Conservation (phyloP, 192 early-diverging fungal species). For the Diversispora eburnea region DNA sequence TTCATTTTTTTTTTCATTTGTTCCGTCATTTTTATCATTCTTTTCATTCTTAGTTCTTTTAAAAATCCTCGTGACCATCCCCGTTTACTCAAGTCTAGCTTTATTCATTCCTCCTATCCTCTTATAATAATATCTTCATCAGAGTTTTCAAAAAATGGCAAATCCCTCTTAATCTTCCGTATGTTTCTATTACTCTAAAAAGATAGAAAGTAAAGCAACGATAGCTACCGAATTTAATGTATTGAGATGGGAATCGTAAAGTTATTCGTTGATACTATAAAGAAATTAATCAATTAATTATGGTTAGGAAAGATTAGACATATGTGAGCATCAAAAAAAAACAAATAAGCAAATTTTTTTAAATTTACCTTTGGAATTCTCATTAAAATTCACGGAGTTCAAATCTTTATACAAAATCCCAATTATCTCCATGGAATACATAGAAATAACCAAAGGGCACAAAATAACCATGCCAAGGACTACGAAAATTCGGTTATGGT, state of each 20-base stretch:
- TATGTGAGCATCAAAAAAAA: background rate
- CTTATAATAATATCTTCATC: conserved; percentile 16
- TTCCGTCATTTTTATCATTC: no score
- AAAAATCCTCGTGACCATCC: conserved; percentile 11
- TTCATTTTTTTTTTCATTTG: no score
- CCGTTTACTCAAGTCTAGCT: background rate
- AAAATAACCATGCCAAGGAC: conserved; percentile 13
- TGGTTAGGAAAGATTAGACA: no score
- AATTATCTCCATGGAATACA: conserved; percentile 28
- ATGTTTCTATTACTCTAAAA: conserved; percentile 28
- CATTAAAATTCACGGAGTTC: conserved; percentile 12
- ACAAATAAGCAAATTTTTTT: background rate
- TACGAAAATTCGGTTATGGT: background rate
- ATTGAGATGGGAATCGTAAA: conserved; percentile 26
- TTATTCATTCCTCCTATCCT: background rate
- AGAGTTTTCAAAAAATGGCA: conserved; percentile 13
- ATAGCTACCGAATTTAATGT: background rate
- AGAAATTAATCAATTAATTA: no score
- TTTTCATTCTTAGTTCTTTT: background rate
- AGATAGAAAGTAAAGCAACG: conserved; percentile 5
- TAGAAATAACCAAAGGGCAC: conserved; percentile 11
- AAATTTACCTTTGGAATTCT: conserved; percentile 29
- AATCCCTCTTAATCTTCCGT: conserved; percentile 20
- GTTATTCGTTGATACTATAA: background rate
- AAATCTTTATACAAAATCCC: conserved; percentile 29